Conservation (phyloP, 441 rosid species). For the Theobroma grandiflorum region DNA sequence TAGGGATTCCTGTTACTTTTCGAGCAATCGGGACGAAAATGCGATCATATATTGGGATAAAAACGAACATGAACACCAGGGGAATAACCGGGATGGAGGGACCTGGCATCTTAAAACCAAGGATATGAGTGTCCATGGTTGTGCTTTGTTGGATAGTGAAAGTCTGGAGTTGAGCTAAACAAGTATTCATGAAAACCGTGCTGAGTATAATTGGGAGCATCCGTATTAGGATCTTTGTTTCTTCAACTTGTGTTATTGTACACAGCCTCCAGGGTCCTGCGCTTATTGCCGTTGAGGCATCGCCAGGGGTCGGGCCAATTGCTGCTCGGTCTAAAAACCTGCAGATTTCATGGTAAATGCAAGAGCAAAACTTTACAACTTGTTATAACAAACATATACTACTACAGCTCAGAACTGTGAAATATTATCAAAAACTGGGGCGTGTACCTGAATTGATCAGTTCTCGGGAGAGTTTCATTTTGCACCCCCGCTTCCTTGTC, state of each 20-base stretch:
- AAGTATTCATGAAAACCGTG: slow-evolving; percentile 73
- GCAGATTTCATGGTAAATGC: background rate
- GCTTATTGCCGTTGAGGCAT: slow-evolving; percentile 29
- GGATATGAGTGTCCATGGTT: slow-evolving; percentile 54
- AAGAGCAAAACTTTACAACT: background rate
- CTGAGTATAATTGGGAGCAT: slow-evolving; percentile 46
- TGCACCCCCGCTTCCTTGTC: slow-evolving; percentile 44
- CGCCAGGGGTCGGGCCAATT: slow-evolving; percentile 23
- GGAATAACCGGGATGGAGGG: slow-evolving; percentile 70
- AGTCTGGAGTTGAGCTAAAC: slow-evolving; percentile 75
- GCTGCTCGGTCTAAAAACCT: slow-evolving; percentile 63
- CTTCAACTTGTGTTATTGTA: slow-evolving; percentile 30
- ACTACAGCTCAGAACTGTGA: background rate
- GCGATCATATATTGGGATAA: slow-evolving; percentile 57
- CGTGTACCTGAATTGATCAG: slow-evolving; percentile 63
- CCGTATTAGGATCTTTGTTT: slow-evolving; percentile 26
- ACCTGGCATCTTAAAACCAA: slow-evolving; percentile 56
- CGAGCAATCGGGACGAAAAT: slow-evolving; percentile 52
- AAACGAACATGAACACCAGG: slow-evolving; percentile 52
- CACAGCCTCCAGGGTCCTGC: slow-evolving; percentile 32
- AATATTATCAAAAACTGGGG: background rate
- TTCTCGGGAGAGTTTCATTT: slow-evolving; percentile 51
- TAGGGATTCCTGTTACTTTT: slow-evolving; percentile 60
- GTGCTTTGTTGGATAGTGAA: slow-evolving; percentile 69
- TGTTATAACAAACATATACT: too few relatives aligned